phyloP scores from a whole-genome alignment of 2,329 filamentous ascomycete genomes.

The Talaromyces funiculosus region DNA sequence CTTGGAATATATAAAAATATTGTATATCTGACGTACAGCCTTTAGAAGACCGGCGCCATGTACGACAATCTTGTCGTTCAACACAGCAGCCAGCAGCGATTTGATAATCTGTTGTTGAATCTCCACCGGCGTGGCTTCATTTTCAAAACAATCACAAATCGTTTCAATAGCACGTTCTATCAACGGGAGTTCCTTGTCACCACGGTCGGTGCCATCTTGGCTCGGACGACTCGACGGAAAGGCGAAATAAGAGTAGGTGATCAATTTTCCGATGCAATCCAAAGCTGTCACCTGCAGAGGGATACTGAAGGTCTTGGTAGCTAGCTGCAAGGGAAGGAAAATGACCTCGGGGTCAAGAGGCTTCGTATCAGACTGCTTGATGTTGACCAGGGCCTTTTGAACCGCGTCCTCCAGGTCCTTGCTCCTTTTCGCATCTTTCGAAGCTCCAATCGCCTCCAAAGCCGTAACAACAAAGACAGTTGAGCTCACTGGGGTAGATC shows the following conservation, averaged over 20 bases:
- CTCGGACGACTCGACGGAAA: conserved; percentile 48
- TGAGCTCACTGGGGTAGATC: conserved; percentile 72
- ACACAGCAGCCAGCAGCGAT: conserved; percentile 84
- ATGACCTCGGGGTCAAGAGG: conserved; percentile 86
- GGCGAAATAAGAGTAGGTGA: conserved; percentile 97
- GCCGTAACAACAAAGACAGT: conserved; percentile 94
- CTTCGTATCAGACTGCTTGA: conserved; percentile 76
- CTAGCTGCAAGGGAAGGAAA: conserved; percentile 84
- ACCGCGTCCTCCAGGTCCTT: conserved; percentile 78
- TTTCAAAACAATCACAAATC: conserved; percentile 98
- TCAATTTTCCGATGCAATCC: conserved; percentile 97
- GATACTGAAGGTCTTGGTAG: conserved; percentile 79
- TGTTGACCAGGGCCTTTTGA: conserved; percentile 73
- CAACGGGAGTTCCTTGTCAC: conserved; percentile 58
- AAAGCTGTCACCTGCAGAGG: conserved; percentile 83
- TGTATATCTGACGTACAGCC: conserved; percentile 96
- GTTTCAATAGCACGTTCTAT: conserved; percentile 98
- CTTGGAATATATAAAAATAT: conserved; percentile 93
- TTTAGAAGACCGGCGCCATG: conserved; percentile 94
- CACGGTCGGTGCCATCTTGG: conserved; percentile 21
- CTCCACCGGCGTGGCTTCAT: conserved; percentile 84
- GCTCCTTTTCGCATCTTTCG: conserved; percentile 83
- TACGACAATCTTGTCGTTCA: conserved; percentile 98
- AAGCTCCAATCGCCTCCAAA: conserved; percentile 82
- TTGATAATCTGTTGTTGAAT: conserved; percentile 98